phyloP scores from a whole-genome alignment of 345 rosid species.

The Salix suchowensis region DNA sequence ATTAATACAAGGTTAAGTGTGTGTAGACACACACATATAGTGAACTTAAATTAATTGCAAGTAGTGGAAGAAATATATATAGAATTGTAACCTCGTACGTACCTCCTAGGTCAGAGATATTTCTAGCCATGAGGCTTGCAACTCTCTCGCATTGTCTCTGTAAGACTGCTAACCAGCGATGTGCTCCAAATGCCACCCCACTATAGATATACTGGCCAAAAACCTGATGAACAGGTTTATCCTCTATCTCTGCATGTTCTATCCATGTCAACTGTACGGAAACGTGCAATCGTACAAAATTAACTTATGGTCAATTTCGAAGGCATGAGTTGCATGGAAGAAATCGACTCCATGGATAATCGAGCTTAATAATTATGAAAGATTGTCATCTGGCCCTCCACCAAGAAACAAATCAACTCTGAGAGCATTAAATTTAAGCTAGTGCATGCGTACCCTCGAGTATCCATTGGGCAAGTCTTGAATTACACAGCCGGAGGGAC shows the following conservation, averaged over 20 bases:
- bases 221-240: slow-evolving; percentile 61
- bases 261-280: slow-evolving; percentile 65
- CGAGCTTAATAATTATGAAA: not conserved
- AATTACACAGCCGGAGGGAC: slow-evolving; percentile 82
- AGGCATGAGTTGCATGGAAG: not conserved
- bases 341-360: not conserved
- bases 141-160: slow-evolving; percentile 80
- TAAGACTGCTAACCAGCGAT: slow-evolving; percentile 76
- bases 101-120: slow-evolving; percentile 87
- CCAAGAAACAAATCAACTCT: not conserved
- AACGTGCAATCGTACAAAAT: not conserved
- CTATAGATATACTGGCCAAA: slow-evolving; percentile 41
- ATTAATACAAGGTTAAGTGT: not conserved
- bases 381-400: not conserved
- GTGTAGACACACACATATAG: no score
- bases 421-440: not conserved
- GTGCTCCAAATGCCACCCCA: slow-evolving; percentile 81
- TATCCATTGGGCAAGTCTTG: slow-evolving; percentile 98
- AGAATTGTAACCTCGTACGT: slow-evolving; percentile 5
- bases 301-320: not conserved
- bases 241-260: slow-evolving; percentile 73
- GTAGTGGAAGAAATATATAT: not conserved
- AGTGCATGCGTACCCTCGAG: slow-evolving; percentile 45
- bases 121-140: slow-evolving; percentile 91
- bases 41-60: not conserved